phyloP scores from a whole-genome alignment of 371 early-diverging fungal species.

The Mucor saturninus region DNA sequence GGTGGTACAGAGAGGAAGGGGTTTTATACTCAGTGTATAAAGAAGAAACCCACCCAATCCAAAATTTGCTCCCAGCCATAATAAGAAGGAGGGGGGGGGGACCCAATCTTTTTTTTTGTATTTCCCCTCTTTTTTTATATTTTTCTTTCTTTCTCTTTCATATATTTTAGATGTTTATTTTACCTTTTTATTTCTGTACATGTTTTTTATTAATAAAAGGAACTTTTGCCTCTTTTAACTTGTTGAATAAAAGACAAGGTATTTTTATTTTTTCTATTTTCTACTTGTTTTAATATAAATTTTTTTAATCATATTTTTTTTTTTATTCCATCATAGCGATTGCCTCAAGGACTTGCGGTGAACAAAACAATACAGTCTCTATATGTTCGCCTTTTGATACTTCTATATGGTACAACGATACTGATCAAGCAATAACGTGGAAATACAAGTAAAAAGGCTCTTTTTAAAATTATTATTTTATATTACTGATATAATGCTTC shows the following conservation, averaged over 20 bases:
- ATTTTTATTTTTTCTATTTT: neutral
- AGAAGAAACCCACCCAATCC: slow-evolving; percentile 3
- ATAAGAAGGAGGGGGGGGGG: neutral
- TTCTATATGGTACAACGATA: slow-evolving; percentile 46
- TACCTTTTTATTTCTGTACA: slow-evolving; percentile 11
- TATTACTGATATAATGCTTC: neutral
- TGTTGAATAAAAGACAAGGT: slow-evolving; percentile 33
- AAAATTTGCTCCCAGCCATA: slow-evolving; percentile 1
- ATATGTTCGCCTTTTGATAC: slow-evolving; percentile 38
- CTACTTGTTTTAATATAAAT: neutral
- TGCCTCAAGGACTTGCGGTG: slow-evolving; percentile 40
- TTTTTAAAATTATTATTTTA: neutral
- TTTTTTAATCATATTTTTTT: neutral
- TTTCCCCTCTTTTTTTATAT: slow-evolving; percentile 1
- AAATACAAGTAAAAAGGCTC: slow-evolving; percentile 42
- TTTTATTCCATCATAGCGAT: slow-evolving; percentile 24
- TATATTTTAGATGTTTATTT: slow-evolving; percentile 6
- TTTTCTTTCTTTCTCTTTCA: slow-evolving; percentile 4
- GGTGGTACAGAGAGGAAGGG: neutral
- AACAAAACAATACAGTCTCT: slow-evolving; percentile 33
- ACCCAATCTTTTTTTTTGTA: slow-evolving; percentile 1
- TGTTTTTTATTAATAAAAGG: slow-evolving; percentile 12
- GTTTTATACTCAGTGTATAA: neutral
- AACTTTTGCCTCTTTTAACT: slow-evolving; percentile 6
- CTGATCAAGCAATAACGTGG: slow-evolving; percentile 48